A percentile compares a stretch with the other conserved stretches of the same genome.
Evolutionary conservation across 2,329 filamentous ascomycete genomes (phyloP).

Genomic region (Cladosporium austrohemisphaericum): DNA sequence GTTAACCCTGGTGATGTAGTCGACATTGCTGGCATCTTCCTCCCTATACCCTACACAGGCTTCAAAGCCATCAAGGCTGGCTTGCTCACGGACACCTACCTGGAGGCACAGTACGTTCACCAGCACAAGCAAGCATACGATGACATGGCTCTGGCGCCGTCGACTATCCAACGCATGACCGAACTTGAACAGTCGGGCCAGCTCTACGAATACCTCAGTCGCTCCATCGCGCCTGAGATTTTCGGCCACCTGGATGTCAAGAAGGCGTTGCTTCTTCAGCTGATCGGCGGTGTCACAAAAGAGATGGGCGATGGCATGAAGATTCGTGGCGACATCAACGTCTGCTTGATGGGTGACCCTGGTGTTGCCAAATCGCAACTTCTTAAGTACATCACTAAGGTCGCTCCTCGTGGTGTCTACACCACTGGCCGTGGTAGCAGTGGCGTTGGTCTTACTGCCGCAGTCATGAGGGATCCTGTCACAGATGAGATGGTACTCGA

Average conservation of each 20-base stretch:
- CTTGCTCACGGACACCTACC: slow-evolving; percentile 92
- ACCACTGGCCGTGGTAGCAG: slow-evolving; percentile 77
- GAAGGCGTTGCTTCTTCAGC: slow-evolving; percentile 89
- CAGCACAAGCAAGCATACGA: slow-evolving; percentile 99
- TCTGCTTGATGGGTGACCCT: slow-evolving; percentile 98
- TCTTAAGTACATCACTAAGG: slow-evolving; percentile 97
- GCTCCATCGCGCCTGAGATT: slow-evolving; percentile 96
- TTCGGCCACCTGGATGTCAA: slow-evolving; percentile 96
- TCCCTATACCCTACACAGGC: slow-evolving; percentile 97
- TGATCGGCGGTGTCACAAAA: slow-evolving; percentile 95
- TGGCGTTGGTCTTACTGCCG: slow-evolving; percentile 76
- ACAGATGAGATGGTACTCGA: slow-evolving; percentile 83
- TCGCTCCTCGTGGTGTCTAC: slow-evolving; percentile 87
- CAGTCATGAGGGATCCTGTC: slow-evolving; percentile 78
- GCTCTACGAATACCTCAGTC: slow-evolving; percentile 91
- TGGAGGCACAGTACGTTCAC: slow-evolving; percentile 87
- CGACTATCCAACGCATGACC: slow-evolving; percentile 77
- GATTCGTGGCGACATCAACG: slow-evolving; percentile 97
- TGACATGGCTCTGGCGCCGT: slow-evolving; percentile 78
- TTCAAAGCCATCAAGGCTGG: slow-evolving; percentile 96
- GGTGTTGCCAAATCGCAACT: slow-evolving; percentile 99
- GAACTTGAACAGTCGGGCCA: slow-evolving; percentile 80
- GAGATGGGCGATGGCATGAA: slow-evolving; percentile 98
- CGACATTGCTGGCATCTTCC: slow-evolving; percentile 90
- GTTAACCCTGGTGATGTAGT: slow-evolving; percentile 93